Evolutionary conservation across 306 rosid genomes (phyloP), one percentile per base, ranked within the genome.

Genomic region (Pterocarpus macrocarpus): DNA sequence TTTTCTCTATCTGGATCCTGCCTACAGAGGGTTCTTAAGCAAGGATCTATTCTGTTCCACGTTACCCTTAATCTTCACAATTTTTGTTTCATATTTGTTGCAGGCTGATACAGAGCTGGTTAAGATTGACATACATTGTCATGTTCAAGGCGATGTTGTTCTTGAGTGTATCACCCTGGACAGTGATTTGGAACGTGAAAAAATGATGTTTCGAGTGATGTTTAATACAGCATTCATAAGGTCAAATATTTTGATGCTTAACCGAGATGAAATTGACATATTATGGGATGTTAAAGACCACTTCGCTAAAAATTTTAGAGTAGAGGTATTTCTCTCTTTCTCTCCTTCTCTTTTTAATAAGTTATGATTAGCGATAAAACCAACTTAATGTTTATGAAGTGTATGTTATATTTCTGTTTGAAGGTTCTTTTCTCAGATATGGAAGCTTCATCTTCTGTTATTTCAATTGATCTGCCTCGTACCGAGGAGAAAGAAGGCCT

Each of bases 171-270:
- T 96, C 77, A 86, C 90, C 86, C 86, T 96, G 88, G 95, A 92
- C 56, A 67, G 86, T 80, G 97, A 92, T 85, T 83, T 90, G 87
- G 95, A 93, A 76, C 93, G 86, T 30, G 99, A 96, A 86, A 73
- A 89, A 83, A 96, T 94, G 98, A 84, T 96, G 94, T 94, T 96
- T 74, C 96, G 97, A 12, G 92, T 92, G 80, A 96, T 96, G 98
- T 96, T 96, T 79, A 96, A 96, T 84, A 92, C 99, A 4, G 97
- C 98, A 78, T 96, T 94, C 89, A 96, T 96, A 75, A 86, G 97
- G 73, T 96, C 99, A 69, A 96, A 96, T 81, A 96, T 96, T 89
- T 90, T 96, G 89, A 96, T 96, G 90, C 97, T 96, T 74, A 94
- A 91, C 78, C 94, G 97, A 63, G 97, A 96, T 59, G 99, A 96